Percentiles rank a stretch among this genome's conserved stretches.
These are phyloP conservation scores for Neoascochyta sp. DNA, from an alignment of 2,329 filamentous ascomycete genomes.

Conservation along the genomic window DNA sequence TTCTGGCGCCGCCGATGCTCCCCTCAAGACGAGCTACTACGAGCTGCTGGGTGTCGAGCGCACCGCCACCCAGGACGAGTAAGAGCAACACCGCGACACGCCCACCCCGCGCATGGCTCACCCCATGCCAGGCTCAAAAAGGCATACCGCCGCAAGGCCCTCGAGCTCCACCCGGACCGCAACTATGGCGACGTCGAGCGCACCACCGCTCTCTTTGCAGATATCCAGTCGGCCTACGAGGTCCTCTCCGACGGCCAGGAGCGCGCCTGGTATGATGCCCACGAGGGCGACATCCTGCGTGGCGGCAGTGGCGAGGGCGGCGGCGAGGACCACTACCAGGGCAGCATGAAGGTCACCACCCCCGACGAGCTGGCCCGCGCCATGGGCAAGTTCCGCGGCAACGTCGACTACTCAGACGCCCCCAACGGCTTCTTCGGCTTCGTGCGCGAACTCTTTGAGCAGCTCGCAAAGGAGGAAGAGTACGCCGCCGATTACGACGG, in stretches of 20 bases:
- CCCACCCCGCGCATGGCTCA: neutral
- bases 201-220: slow-evolving; percentile 81
- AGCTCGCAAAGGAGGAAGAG: slow-evolving; percentile 75
- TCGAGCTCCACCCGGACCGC: slow-evolving; percentile 91
- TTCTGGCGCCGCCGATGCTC: slow-evolving; percentile 17
- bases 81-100: slow-evolving; percentile 9
- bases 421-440: slow-evolving; percentile 82
- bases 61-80: slow-evolving; percentile 78
- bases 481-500: slow-evolving; percentile 68
- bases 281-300: slow-evolving; percentile 77
- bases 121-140: slow-evolving; percentile 96
- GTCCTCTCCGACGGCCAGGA: slow-evolving; percentile 95
- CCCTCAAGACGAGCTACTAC: slow-evolving; percentile 74
- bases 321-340: slow-evolving; percentile 55
- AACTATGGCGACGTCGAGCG: slow-evolving; percentile 83
- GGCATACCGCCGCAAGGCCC: slow-evolving; percentile 83
- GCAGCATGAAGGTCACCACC: slow-evolving; percentile 72
- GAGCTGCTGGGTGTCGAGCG: slow-evolving; percentile 72
- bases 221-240: slow-evolving; percentile 90
- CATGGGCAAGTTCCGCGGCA: slow-evolving; percentile 75
- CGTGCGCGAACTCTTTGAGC: slow-evolving; percentile 71
- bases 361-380: slow-evolving; percentile 73
- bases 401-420: slow-evolving; percentile 74
- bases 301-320: slow-evolving; percentile 54
- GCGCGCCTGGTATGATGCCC: slow-evolving; percentile 95